Evolutionary conservation across 164 flowering plant species (phyloP), one percentile per base, ranked within the genome.

Genomic region (Stephania japonica): DNA sequence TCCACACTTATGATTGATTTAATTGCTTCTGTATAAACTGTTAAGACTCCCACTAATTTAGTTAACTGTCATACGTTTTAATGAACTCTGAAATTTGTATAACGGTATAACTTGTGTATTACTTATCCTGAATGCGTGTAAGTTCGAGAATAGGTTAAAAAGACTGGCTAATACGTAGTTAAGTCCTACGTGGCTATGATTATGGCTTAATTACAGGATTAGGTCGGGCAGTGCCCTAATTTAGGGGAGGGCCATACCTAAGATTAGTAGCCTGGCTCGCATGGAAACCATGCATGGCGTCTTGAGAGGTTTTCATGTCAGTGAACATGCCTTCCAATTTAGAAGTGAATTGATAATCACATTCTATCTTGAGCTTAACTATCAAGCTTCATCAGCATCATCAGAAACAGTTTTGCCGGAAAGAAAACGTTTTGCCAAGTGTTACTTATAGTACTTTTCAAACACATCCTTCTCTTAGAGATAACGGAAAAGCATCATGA

Each of bases 281-380:
- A 73, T 86, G 84, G 65, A 88, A 88, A 7, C 86, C 89, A 59
- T 87, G 87, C 86, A 86, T 86, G 7, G 88, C 86, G 62, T 88
- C 89, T 72, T 86, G 87, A 50, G 98, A 94, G 50, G 97, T 94
- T 78, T 88, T 94, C 97, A 94, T 92, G 84, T 94, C 98, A 0
- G 88, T 86, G 62, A 89, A 86, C 92, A 89, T 89, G 70, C 90
- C 90, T 78, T 89, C 92, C 65, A 89, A 71, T 75, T 86, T 87
- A n/a, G 87, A 86, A 24, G 92, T 89, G 44, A 89, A 89, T 73
- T 89, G 92, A 75, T 84, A 85, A 0, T 90, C 92, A 74, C 92
- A 89, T 69, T 89, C 92, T 4, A 90, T 89, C 73, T 89, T 89
- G 47, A 89, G 86, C 78, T 88, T 89, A n/a, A 86, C 88, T 53